Evolutionary conservation across 345 rosid species (phyloP).

Genomic region (Dovyalis caffra): DNA sequence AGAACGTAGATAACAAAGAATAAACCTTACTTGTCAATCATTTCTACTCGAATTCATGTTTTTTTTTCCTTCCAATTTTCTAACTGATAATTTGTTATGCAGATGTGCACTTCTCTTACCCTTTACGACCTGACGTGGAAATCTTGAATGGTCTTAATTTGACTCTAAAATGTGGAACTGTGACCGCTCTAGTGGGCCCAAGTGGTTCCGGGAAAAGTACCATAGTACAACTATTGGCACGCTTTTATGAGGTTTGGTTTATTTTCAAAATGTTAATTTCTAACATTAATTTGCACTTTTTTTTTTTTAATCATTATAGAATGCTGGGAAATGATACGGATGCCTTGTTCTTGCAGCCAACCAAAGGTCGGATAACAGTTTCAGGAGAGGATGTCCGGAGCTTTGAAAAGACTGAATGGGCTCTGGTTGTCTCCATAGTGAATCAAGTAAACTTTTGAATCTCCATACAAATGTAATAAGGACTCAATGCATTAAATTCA

Average conservation of each 20-base stretch:
- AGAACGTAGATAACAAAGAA: neutral
- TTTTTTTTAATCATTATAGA: neutral
- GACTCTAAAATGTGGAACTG: conserved; percentile 70
- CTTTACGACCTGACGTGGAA: conserved; percentile 75
- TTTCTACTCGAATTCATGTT: neutral
- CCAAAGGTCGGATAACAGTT: conserved; percentile 77
- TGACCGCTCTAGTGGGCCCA: conserved; percentile 91
- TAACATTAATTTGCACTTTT: neutral
- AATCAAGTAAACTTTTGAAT: conserved; percentile 61
- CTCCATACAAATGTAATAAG: neutral
- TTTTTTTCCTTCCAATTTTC: neutral
- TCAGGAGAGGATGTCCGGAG: conserved; percentile 88
- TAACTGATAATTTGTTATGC: conserved; percentile 32
- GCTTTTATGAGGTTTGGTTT: conserved; percentile 77
- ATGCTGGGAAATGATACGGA: conserved; percentile 12
- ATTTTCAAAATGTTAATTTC: conserved; percentile 1
- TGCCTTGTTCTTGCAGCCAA: conserved; percentile 58
- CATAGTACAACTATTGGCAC: conserved; percentile 87
- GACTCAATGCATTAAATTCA: too few relatives aligned
- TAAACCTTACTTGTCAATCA: neutral
- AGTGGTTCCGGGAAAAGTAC: conserved; percentile 99
- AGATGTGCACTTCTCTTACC: conserved; percentile 90
- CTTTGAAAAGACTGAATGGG: conserved; percentile 95
- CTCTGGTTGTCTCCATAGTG: conserved; percentile 80
- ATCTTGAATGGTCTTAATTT: conserved; percentile 69